Conservation (phyloP, 768 basidiomycete genomes). For the Hericium alpestre region DNA sequence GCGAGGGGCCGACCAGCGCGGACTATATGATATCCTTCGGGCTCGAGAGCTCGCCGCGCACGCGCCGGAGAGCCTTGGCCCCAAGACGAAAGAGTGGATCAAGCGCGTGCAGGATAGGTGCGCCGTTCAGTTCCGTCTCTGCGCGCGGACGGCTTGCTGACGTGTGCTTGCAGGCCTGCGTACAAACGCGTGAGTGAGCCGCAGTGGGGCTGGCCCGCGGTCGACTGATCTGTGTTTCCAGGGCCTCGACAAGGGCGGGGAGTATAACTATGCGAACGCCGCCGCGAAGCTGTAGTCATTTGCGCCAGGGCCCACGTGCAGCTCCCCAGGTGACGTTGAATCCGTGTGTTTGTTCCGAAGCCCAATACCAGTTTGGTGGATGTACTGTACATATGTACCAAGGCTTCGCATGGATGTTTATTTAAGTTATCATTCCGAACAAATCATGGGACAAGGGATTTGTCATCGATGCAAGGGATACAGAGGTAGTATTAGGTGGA, state of each 20-base stretch:
- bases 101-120: slow-evolving; percentile 26
- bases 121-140: background rate
- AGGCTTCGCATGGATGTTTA: no score
- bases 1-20: slow-evolving; percentile 28
- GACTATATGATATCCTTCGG: slow-evolving; percentile 36
- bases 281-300: background rate
- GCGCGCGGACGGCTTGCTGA: background rate
- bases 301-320: background rate
- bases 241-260: slow-evolving; percentile 22
- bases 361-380: no score
- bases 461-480: background rate
- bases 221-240: background rate
- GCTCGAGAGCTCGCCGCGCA: slow-evolving; percentile 20
- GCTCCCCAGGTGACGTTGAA: no score
- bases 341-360: no score
- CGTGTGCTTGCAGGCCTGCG: slow-evolving; percentile 14
- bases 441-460: background rate
- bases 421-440: background rate
- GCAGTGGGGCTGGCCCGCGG: background rate
- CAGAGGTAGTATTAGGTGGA: background rate
- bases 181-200: slow-evolving; percentile 16
- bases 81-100: slow-evolving; percentile 25
- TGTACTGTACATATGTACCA: no score
- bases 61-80: slow-evolving; percentile 17
- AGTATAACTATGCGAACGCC: slow-evolving; percentile 18